Base-by-base conservation (phyloP, 2,329 filamentous ascomycete genomes). In the Parafenestella ontariensis region DNA sequence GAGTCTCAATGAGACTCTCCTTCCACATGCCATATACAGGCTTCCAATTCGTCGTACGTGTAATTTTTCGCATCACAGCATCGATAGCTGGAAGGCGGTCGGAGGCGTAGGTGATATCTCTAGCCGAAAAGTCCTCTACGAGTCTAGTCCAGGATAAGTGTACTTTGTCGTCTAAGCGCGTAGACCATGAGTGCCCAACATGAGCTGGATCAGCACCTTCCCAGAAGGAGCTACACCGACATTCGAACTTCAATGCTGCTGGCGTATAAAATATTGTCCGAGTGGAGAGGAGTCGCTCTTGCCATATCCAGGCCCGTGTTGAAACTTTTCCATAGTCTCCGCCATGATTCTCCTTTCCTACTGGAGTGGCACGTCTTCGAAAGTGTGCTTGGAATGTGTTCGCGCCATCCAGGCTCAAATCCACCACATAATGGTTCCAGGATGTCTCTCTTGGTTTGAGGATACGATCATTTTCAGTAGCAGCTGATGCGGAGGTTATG, bases 261-360 rank as follows among this genome's bases (percentile, higher is more conserved):
- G 34, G 34, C 2, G 31, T 50, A 34, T 43, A 57, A 18, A 47
- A 45, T 6, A 57, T 37, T 6, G 42, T 54, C 8, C 54, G 44
- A 7, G 20, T 21, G 9, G 49, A 31, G 2, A 54, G 44, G 11
- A 49, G 23, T 17, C 46, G 46, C 21, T 57, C 50, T 29, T 57
- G 50, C 11, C 53, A 37, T 2, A 50, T 48, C 50, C 54, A 57
- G 21, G 42, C 44, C 4, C 49, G 42, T 11, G 45, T 37, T 18
- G 29, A 37, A 7, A 47, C 31, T 11, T 39, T 47, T 6, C 45
- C 45, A 29, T 47, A 47, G 33, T 37, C 33, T 36, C 33, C 33
- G 33, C 33, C 33, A 8, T 36, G 33, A 13, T 36, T 36, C 13
- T 36, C 33, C 33, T 36, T 36, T 36, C 33, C 33, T 6, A 36